Base-by-base conservation (phyloP, 2,329 filamentous ascomycete genomes). In the Calonectria naviculata region DNA sequence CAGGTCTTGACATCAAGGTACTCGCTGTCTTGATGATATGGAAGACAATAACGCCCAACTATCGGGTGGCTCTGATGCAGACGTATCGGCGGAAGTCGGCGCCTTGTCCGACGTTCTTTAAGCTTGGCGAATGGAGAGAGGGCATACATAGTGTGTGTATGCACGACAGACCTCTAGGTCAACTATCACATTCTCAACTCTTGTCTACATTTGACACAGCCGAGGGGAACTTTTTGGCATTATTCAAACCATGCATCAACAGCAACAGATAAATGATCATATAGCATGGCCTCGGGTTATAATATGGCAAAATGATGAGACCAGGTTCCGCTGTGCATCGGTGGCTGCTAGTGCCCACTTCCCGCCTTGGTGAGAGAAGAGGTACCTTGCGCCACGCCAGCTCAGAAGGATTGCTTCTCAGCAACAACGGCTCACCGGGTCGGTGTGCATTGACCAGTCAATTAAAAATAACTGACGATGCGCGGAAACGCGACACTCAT, bases 211-310 rank as follows among this genome's bases (percentile, higher is more conserved):
- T 34, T 29, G 31, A 36, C 52, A 44, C 63, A 24, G 15, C 52
- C 42, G 34, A 15, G 44, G 26, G 63, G 67, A 38, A 54, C 36
- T 47, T 65, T 34, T 65, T 62, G 19, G 46, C 26, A 46, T 26
- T 65, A 36, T 24, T 58, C 62, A 65, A 56, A 44, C 46, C 46
- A 63, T 54, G 34, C 42, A 26, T 58, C 47, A 26, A 69, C 58
- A 60, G 70, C 64, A 71, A 17, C 71, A 69, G 31, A 61, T 72
- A 76, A 65, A 73, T 71, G 54, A 28, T 36, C 52, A 68, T 71
- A 63, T 46, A 71, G 67, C 66, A 60, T 66, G 26, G 67, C 65
- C 54, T 66, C 29, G 63, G 66, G 29, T 47, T 63, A 31, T 31
- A 64, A 36, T 17, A 58, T 56, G 24, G 21, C 15, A 34, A 28